Conservation (phyloP, 2,329 filamentous ascomycete species). For the Ophiocordyceps robertsii region DNA sequence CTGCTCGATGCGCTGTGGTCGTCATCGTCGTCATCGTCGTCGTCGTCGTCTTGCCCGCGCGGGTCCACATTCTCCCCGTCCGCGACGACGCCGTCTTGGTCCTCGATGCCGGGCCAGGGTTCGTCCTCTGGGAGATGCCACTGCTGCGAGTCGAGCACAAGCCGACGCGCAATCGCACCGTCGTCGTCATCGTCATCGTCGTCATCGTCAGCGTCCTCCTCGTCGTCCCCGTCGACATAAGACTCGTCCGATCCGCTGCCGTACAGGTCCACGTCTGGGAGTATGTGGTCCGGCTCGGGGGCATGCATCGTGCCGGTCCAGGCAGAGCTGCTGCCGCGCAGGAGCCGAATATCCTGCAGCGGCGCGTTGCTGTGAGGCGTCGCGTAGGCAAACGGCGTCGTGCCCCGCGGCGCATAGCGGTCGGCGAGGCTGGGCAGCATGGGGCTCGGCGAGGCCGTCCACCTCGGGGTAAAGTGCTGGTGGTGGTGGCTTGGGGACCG, state of each 20-base stretch:
- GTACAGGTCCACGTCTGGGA: slow-evolving; percentile 20
- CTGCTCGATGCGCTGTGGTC: slow-evolving; percentile 30
- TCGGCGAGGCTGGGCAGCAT: slow-evolving; percentile 21
- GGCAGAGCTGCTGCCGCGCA: slow-evolving; percentile 14
- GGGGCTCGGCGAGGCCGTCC: slow-evolving; percentile 35
- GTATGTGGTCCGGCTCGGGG: slow-evolving; percentile 21
- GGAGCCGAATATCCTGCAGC: slow-evolving; percentile 23
- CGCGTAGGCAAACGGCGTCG: slow-evolving; percentile 57
- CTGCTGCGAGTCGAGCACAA: slow-evolving; percentile 10
- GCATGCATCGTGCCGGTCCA: slow-evolving; percentile 15
- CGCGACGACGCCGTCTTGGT: slow-evolving; percentile 26
- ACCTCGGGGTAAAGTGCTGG: slow-evolving; percentile 40
- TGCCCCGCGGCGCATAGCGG: slow-evolving; percentile 14
- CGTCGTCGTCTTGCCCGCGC: slow-evolving; percentile 8
- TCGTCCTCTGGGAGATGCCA: slow-evolving; percentile 37
- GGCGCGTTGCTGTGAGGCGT: slow-evolving; percentile 58
- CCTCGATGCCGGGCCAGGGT: slow-evolving; percentile 43
- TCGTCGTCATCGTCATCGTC: slow-evolving; percentile 12
- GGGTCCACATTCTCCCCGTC: slow-evolving; percentile 41
- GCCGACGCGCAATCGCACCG: slow-evolving; percentile 11
- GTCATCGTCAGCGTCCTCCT: slow-evolving; percentile 10
- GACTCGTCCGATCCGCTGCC: slow-evolving; percentile 21
- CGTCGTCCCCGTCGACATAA: slow-evolving; percentile 14
- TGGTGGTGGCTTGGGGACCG: slow-evolving; percentile 42
- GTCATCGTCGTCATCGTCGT: too few relatives aligned